Conservation (phyloP, 371 early-diverging fungal genomes). For the Sporodiniella umbellata region DNA sequence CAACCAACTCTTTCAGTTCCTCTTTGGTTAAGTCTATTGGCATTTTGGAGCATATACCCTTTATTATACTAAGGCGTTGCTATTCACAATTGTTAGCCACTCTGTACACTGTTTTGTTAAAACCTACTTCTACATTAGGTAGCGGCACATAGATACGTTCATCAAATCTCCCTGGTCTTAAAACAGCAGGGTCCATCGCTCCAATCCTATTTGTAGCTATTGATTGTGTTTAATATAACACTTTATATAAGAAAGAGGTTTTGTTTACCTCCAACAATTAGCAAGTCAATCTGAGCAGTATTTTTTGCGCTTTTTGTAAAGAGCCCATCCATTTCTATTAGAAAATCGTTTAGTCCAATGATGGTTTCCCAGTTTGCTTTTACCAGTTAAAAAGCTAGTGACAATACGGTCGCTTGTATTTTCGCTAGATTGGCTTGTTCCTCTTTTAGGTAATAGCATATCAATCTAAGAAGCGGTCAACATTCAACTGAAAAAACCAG, state of each 20-base stretch:
- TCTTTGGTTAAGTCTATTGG: constrained; percentile 39
- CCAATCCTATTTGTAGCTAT: constrained; percentile 67
- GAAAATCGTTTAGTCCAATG: neutral
- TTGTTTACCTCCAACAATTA: constrained; percentile 69
- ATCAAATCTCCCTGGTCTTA: constrained; percentile 99
- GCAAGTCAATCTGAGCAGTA: constrained; percentile 54
- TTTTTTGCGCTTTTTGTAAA: constrained; percentile 41
- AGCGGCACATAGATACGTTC: constrained; percentile 95
- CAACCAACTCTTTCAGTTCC: constrained; percentile 28
- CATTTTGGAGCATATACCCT: constrained; percentile 58
- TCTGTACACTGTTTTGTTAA: neutral
- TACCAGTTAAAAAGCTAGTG: constrained; percentile 76
- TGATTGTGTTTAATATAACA: neutral
- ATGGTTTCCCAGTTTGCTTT: constrained; percentile 2
- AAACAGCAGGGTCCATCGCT: constrained; percentile 90
- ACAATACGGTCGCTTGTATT: constrained; percentile 80
- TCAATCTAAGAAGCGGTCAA: constrained; percentile 53
- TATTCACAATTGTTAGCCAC: constrained; percentile 12
- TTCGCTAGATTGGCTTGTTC: constrained; percentile 66
- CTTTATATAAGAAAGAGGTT: neutral
- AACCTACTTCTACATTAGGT: constrained; percentile 69
- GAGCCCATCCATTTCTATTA: constrained; percentile 80
- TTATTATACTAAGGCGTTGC: constrained; percentile 54
- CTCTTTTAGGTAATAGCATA: constrained; percentile 66
- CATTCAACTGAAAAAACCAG: neutral